Evolutionary conservation across 345 rosid genomes (phyloP).

Genomic region (Barbarea vulgaris): DNA sequence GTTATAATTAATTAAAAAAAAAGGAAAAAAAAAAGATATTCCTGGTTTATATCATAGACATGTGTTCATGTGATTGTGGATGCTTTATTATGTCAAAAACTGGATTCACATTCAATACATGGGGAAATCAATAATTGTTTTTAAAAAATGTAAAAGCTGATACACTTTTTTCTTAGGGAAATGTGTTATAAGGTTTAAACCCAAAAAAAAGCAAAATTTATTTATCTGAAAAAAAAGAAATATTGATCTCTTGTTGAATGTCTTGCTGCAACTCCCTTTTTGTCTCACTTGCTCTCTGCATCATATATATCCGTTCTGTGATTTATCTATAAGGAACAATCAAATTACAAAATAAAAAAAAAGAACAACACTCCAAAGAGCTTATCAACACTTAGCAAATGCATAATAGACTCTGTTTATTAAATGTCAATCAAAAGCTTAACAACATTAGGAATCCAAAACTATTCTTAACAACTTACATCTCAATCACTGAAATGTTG

Average conservation of each 20-base stretch:
- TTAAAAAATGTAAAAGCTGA: conserved; percentile 1
- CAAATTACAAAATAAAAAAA: neutral
- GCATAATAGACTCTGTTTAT: neutral
- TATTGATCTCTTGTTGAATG: conserved; percentile 24
- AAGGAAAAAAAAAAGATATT: neutral
- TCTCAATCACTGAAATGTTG: neutral
- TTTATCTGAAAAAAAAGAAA: conserved; percentile 10
- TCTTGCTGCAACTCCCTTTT: conserved; percentile 5
- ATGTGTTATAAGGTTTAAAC: neutral
- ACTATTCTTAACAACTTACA: neutral
- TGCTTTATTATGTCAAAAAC: conserved; percentile 3
- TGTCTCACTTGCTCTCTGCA: conserved; percentile 42
- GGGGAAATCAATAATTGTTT: neutral
- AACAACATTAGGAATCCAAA: neutral
- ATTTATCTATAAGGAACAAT: conserved; percentile 29
- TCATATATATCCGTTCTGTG: conserved; percentile 44
- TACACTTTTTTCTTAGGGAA: neutral
- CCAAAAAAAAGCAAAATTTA: conserved; percentile 15
- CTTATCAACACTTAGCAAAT: neutral
- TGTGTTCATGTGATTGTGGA: conserved; percentile 5
- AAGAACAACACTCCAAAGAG: neutral
- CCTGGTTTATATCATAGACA: neutral
- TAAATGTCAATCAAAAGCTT: neutral
- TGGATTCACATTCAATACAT: neutral
- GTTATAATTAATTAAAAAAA: neutral